Percentiles rank a stretch among this genome's conserved stretches.
These are phyloP conservation scores for Coemansia sp. DNA, from an alignment of 192 early-diverging fungal species.

Conservation along the genomic window DNA sequence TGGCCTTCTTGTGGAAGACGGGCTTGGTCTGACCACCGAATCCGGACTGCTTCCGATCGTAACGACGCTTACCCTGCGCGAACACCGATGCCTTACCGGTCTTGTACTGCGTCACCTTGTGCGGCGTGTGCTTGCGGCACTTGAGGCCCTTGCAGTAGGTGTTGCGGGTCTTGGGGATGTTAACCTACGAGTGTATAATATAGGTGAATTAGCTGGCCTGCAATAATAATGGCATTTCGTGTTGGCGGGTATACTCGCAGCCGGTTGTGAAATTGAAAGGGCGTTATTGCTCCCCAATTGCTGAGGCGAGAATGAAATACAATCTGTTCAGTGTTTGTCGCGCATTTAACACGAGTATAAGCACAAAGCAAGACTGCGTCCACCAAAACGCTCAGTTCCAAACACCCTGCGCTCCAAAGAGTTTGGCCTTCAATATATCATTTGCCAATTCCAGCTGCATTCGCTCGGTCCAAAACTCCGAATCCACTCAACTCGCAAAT, in stretches of 20 bases:
- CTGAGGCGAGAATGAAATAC: too few species aligned
- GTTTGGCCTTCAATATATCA: not conserved
- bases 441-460: conserved; percentile 3
- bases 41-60: conserved; percentile 98
- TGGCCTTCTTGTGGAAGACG: conserved; percentile 99
- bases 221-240: not conserved
- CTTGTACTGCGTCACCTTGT: conserved; percentile 99
- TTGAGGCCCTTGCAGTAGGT: conserved; percentile 98
- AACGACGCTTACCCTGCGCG: conserved; percentile 98
- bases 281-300: too few species aligned
- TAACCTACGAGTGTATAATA: conserved; percentile 63
- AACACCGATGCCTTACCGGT: conserved; percentile 98
- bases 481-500: too few species aligned
- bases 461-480: too few species aligned
- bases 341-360: too few species aligned
- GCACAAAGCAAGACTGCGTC: too few species aligned
- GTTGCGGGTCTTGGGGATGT: conserved; percentile 99
- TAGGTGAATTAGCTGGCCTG: not conserved
- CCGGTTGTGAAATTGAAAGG: too few species aligned
- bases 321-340: too few species aligned
- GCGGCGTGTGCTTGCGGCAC: conserved; percentile 99
- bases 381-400: too few species aligned
- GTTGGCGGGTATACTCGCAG: too few species aligned
- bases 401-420: too few species aligned
- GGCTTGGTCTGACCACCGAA: conserved; percentile 99